Evolutionary conservation across 2,329 filamentous ascomycete genomes (phyloP), one percentile per base, ranked within the genome.

Genomic region (Epichloe bromicola): DNA sequence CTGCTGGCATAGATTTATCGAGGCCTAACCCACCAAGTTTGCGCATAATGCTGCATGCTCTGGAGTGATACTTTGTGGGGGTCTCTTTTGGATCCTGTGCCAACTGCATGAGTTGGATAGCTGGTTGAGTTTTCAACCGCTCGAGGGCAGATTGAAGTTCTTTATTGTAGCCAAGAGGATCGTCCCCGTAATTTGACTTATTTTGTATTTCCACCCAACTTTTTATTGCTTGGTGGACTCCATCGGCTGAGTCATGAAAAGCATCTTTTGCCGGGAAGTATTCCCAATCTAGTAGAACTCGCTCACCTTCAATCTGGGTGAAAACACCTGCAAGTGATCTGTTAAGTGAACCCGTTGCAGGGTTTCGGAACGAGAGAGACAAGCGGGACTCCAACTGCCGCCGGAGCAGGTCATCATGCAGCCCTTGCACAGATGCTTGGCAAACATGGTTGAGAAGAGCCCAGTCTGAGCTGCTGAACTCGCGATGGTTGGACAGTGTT

Each of bases 281-380:
- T 37, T 63, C 57, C 65, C 61, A 67, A 3, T 67, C 58, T 59
- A 74, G 68, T 1, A 74, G 65, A 20, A 80, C 60, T 19, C 67
- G 65, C 58, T 83, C 79, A 7, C 79, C 79, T 57, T 83, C 79
- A 2, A 72, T 63, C 55, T 82, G 76, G 14, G 66, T 71, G 53
- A 68, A 72, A 2, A 79, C 70, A 0, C 77, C 76, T n/a, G 68
- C 63, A 1, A 83, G 70, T 3, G 78, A 76, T 39, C 75, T 72
- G 51, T 67, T 63, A 47, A 62, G 63, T 5, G 63, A 56, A 2
- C 55, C 48, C 2, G 61, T 58, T 0, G 60, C 50, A 1, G 54
- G 48, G 8, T 61, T 54, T 14, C 60, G 61, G 33, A 70, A 69
- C 5, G 64, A 60, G 6, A 81, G 67, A 2, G 78, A 79, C n/a